Evolutionary conservation across 2,329 filamentous ascomycete species (phyloP).

Genomic region (Cladosporium velox): DNA sequence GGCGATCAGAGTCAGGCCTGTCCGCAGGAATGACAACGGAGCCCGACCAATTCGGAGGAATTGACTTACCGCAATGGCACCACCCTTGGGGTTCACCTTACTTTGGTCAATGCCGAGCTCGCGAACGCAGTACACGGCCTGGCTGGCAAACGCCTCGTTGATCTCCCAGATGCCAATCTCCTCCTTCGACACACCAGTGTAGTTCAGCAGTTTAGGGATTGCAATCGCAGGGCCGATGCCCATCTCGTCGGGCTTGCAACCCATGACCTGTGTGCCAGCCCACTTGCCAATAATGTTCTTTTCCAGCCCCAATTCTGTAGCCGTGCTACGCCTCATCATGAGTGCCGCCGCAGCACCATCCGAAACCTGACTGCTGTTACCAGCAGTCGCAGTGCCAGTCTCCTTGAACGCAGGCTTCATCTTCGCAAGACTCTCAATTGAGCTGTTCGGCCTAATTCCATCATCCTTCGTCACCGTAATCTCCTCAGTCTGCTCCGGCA

Average conservation of each 20-base stretch:
- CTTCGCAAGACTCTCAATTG: constrained; percentile 68
- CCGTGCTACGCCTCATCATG: constrained; percentile 81
- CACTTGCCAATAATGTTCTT: constrained; percentile 78
- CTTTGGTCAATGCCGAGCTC: constrained; percentile 67
- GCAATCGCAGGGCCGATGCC: constrained; percentile 84
- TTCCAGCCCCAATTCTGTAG: constrained; percentile 69
- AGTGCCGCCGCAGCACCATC: constrained; percentile 84
- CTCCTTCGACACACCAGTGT: constrained; percentile 63
- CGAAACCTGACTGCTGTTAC: constrained; percentile 81
- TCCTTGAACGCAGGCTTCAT: constrained; percentile 84
- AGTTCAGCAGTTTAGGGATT: constrained; percentile 76
- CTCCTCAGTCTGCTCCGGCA: constrained; percentile 50
- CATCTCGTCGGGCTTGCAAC: constrained; percentile 90
- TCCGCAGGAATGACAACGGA: neutral
- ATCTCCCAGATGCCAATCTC: constrained; percentile 90
- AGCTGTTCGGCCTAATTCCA: constrained; percentile 71
- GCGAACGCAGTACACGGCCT: constrained; percentile 70
- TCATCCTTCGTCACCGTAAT: constrained; percentile 78
- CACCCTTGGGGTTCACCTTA: constrained; percentile 87
- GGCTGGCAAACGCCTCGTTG: constrained; percentile 75
- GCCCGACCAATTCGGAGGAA: constrained; percentile 42
- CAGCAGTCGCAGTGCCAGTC: constrained; percentile 77
- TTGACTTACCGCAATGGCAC: constrained; percentile 70
- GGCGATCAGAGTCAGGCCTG: too few relatives aligned
- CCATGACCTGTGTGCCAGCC: constrained; percentile 72